A percentile compares a stretch with the other conserved stretches of the same genome.
Conservation (phyloP, 179 eudicot genomes). For the Amaranthus tricolor region DNA sequence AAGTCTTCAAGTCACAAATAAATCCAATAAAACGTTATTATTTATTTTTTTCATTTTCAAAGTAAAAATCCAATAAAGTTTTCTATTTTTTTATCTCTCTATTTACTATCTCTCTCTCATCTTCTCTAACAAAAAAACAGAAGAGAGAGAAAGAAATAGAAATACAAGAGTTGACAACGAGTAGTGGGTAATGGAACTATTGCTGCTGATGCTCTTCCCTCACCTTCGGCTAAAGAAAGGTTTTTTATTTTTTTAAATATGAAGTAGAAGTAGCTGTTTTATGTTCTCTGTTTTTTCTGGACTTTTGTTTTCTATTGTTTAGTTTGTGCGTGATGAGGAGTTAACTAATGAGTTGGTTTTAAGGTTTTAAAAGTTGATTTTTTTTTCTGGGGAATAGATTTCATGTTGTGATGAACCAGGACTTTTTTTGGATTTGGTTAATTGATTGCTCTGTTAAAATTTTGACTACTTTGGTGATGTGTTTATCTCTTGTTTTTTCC, state of each 20-base stretch:
- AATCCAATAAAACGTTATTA: no score
- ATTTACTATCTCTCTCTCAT: no score
- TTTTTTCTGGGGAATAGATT: no score
- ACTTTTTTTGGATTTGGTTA: no score
- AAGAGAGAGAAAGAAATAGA: slow-evolving; percentile 20
- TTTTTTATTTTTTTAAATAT: neutral
- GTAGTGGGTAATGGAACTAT: slow-evolving; percentile 18
- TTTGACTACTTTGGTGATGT: neutral
- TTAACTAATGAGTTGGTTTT: neutral
- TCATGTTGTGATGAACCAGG: no score
- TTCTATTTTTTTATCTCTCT: no score
- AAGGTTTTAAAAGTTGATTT: neutral
- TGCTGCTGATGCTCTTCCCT: slow-evolving; percentile 19
- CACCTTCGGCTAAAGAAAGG: slow-evolving; percentile 39
- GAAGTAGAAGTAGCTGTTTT: neutral
- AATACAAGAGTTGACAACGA: slow-evolving; percentile 10
- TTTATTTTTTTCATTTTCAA: no score
- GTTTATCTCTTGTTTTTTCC: no score
- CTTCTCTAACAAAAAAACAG: slow-evolving; percentile 5
- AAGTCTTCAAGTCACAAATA: no score
- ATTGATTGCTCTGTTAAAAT: neutral
- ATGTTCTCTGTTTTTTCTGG: neutral
- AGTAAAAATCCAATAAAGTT: no score
- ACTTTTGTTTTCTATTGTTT: neutral
- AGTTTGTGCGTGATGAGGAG: neutral